Conservation (phyloP, 225 moss, liverwort and hornwort species). For the Asterella californica region DNA sequence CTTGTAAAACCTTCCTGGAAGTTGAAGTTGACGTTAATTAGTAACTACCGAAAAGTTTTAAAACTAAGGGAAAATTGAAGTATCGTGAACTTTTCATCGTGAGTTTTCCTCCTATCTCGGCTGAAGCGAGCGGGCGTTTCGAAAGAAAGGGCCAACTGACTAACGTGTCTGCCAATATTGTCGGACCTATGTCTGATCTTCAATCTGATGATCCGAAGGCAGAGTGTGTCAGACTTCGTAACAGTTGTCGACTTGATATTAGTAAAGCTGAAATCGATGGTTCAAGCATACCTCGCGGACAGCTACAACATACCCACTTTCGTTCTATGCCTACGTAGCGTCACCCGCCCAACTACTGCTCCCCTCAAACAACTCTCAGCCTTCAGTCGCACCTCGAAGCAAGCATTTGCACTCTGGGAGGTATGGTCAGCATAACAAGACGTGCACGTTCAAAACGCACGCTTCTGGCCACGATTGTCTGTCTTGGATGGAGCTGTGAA, state of each 20-base stretch:
- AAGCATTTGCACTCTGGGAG: not conserved
- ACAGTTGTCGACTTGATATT: slow-evolving; percentile 3
- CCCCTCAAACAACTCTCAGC: not conserved
- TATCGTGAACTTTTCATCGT: not conserved
- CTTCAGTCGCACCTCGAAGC: not conserved
- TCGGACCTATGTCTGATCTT: slow-evolving; percentile 1
- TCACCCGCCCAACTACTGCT: not conserved
- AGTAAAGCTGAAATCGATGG: not conserved
- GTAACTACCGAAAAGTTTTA: too few relatives aligned
- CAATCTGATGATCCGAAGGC: not conserved
- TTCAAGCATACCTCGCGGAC: not conserved
- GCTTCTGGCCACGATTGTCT: not conserved
- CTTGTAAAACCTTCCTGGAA: not conserved
- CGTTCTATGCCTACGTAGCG: not conserved
- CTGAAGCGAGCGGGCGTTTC: not conserved
- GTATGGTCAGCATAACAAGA: not conserved
- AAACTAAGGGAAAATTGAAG: too few relatives aligned
- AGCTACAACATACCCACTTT: not conserved
- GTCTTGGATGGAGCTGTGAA: not conserved
- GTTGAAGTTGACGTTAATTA: not conserved
- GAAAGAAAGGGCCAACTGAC: not conserved
- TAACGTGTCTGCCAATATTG: not conserved
- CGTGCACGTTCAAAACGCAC: not conserved
- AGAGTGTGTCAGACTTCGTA: slow-evolving; percentile 1
- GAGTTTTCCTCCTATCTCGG: not conserved